Percentiles rank a stretch among this genome's conserved stretches.
These are phyloP conservation scores for Beauveria scarabaeidicola DNA, from an alignment of 2,329 filamentous ascomycete genomes.

Conservation along the genomic window DNA sequence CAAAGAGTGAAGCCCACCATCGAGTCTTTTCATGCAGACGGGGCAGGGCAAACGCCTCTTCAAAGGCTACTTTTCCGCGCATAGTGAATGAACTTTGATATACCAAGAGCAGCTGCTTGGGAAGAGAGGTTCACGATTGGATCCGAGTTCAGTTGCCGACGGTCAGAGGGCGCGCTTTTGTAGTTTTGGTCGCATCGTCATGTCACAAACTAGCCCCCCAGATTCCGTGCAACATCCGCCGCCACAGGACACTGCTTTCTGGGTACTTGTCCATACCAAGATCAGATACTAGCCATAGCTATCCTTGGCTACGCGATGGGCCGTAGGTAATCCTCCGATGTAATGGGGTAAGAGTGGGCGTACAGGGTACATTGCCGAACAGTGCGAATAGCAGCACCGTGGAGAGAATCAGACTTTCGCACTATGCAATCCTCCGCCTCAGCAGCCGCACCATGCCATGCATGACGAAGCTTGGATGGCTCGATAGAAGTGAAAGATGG, in stretches of 20 bases:
- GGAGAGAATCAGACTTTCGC: background rate
- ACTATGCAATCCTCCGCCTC: background rate
- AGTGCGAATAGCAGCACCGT: background rate
- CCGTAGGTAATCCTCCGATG: background rate
- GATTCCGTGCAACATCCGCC: slow-evolving; percentile 1
- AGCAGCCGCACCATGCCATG: background rate
- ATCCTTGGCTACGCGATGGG: slow-evolving; percentile 4
- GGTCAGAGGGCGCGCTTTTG: slow-evolving; percentile 3
- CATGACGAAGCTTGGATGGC: background rate
- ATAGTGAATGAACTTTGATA: slow-evolving; percentile 25
- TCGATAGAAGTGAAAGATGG: too few relatives aligned
- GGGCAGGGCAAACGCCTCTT: slow-evolving; percentile 54
- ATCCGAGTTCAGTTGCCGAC: background rate
- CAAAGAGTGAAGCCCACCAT: slow-evolving; percentile 55
- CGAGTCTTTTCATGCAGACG: slow-evolving; percentile 48
- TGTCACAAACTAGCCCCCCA: background rate
- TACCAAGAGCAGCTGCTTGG: background rate
- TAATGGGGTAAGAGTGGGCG: background rate
- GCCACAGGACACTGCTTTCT: background rate
- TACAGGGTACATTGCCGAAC: slow-evolving; percentile 10
- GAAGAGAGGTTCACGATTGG: too few relatives aligned
- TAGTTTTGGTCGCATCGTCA: background rate
- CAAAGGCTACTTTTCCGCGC: slow-evolving; percentile 53
- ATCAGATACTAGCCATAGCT: background rate
- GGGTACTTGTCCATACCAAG: too few relatives aligned